Percentiles rank a stretch among this genome's conserved stretches.
These are phyloP conservation scores for Achaetomiella virescens DNA, from an alignment of 495 filamentous ascomycete genomes.

Conservation along the genomic window DNA sequence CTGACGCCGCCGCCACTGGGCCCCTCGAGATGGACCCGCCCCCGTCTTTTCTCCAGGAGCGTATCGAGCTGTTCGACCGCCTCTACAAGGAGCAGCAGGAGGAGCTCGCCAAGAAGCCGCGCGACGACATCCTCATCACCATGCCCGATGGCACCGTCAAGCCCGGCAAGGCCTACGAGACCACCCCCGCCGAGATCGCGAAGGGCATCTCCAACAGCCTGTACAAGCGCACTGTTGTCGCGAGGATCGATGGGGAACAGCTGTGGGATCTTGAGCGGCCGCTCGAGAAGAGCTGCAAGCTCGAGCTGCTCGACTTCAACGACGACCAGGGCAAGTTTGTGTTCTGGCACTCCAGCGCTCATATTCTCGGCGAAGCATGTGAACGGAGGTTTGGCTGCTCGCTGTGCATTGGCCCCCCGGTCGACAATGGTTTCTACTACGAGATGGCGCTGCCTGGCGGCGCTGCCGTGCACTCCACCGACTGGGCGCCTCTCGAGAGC, in stretches of 20 bases:
- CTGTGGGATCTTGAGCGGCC: slow-evolving; percentile 92
- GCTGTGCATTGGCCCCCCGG: slow-evolving; percentile 80
- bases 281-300: slow-evolving; percentile 69
- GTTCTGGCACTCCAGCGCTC: slow-evolving; percentile 74
- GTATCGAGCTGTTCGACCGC: slow-evolving; percentile 80
- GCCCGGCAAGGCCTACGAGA: slow-evolving; percentile 64
- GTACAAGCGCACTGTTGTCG: slow-evolving; percentile 70
- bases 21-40: slow-evolving; percentile 57
- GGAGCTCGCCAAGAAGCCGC: slow-evolving; percentile 59
- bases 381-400: slow-evolving; percentile 86
- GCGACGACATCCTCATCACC: slow-evolving; percentile 60
- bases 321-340: slow-evolving; percentile 66
- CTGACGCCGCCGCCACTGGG: slow-evolving; percentile 28
- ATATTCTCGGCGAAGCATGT: slow-evolving; percentile 87
- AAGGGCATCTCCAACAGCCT: slow-evolving; percentile 62
- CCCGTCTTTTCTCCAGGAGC: slow-evolving; percentile 73
- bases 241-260: slow-evolving; percentile 64
- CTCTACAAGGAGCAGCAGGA: slow-evolving; percentile 77
- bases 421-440: slow-evolving; percentile 94
- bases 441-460: slow-evolving; percentile 83
- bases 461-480: slow-evolving; percentile 62
- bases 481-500: slow-evolving; percentile 75
- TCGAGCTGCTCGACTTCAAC: slow-evolving; percentile 79
- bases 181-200: slow-evolving; percentile 61
- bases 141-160: slow-evolving; percentile 57